A percentile compares a stretch with the other conserved stretches of the same genome.
Evolutionary conservation across 345 rosid species (phyloP).

Genomic region (Gossypium arboreum): DNA sequence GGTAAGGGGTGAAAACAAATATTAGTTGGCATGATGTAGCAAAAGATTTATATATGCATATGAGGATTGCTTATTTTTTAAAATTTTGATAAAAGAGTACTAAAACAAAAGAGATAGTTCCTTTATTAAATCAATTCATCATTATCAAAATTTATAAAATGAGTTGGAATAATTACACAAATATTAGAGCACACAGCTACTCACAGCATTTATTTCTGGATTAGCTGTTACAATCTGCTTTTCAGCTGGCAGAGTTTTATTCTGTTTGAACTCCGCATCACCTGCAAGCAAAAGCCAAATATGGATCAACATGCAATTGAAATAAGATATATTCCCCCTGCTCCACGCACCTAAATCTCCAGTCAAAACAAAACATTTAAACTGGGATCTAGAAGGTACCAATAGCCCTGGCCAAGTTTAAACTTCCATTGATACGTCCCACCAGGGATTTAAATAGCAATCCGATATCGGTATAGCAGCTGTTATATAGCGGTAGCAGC

Average conservation of each 20-base stretch:
- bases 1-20: background rate
- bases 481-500: too few relatives aligned
- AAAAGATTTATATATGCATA: too few relatives aligned
- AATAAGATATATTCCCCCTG: background rate
- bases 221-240: conserved; percentile 76
- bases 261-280: conserved; percentile 76
- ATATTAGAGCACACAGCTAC: background rate
- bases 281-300: conserved; percentile 33
- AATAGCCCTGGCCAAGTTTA: background rate
- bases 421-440: background rate
- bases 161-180: background rate
- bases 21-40: background rate
- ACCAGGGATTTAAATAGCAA: background rate
- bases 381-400: background rate
- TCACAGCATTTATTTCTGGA: conserved; percentile 54
- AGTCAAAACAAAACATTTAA: background rate
- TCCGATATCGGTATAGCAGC: too few relatives aligned
- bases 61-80: too few relatives aligned
- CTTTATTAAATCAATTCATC: background rate
- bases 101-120: background rate
- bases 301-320: background rate
- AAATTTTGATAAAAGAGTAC: too few relatives aligned
- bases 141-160: background rate
- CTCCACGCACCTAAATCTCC: background rate
- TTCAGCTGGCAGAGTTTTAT: conserved; percentile 56